Evolutionary conservation across 257 asterid species (phyloP).

Genomic region (Cynanchum wilfordii): DNA sequence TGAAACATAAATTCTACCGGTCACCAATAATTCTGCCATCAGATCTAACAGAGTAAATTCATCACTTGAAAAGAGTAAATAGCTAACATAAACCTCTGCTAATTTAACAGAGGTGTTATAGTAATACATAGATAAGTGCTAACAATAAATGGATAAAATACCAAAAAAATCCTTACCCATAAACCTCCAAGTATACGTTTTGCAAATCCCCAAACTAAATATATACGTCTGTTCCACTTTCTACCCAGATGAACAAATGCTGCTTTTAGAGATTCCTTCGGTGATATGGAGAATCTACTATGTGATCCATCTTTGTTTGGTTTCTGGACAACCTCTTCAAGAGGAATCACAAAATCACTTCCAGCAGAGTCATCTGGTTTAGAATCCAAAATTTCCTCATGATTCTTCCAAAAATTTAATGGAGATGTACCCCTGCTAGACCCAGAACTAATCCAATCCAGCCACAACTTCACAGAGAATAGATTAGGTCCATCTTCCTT

Average conservation of each 20-base stretch:
- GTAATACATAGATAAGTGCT: not conserved
- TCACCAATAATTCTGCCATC: not conserved
- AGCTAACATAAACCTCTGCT: not conserved
- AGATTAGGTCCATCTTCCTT: constrained; percentile 44
- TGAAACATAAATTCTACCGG: not conserved
- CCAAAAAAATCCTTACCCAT: constrained; percentile 60
- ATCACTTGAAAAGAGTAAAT: not conserved
- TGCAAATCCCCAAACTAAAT: constrained; percentile 59
- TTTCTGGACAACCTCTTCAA: constrained; percentile 42
- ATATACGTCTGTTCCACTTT: constrained; percentile 88
- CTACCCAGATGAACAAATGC: constrained; percentile 59
- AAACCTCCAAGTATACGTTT: constrained; percentile 78
- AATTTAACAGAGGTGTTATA: not conserved
- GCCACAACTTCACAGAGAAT: constrained; percentile 44
- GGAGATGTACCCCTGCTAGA: constrained; percentile 37
- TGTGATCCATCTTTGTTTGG: constrained; percentile 50
- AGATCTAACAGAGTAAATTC: not conserved
- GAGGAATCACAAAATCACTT: constrained; percentile 33
- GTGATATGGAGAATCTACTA: constrained; percentile 54
- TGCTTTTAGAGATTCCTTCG: constrained; percentile 79
- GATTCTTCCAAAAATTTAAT: constrained; percentile 41
- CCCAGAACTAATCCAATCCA: constrained; percentile 64
- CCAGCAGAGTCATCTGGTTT: constrained; percentile 40
- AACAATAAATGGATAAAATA: not conserved
- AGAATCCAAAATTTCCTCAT: constrained; percentile 46